Percentiles rank a stretch among this genome's conserved stretches.
These are phyloP conservation scores for Diutina sp. DNA, from an alignment of 1,139 yeast genomes.

Conservation along the genomic window DNA sequence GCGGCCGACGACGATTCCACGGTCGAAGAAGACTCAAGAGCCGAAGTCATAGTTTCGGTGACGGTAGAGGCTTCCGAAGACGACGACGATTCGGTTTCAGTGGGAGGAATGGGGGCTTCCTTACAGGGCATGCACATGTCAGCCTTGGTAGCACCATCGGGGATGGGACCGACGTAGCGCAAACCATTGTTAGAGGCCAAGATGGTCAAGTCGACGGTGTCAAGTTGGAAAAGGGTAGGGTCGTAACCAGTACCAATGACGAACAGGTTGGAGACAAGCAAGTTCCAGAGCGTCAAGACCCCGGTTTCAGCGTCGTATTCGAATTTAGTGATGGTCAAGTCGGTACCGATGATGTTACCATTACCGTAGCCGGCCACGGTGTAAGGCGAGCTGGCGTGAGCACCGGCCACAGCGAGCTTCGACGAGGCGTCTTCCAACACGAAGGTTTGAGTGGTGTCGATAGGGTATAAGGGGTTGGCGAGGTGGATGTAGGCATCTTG, in stretches of 20 bases:
- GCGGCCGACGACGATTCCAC: not conserved
- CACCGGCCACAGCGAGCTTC: not conserved
- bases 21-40: not conserved
- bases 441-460: not conserved
- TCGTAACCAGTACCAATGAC: conserved; percentile 13
- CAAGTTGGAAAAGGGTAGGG: conserved; percentile 4
- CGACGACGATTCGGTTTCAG: not conserved
- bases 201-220: conserved; percentile 8
- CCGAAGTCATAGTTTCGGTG: not conserved
- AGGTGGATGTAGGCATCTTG: conserved; percentile 3
- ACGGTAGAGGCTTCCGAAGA: not conserved
- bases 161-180: conserved; percentile 9
- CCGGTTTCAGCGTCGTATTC: conserved; percentile 11
- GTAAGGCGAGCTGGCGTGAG: conserved; percentile 6
- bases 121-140: not conserved
- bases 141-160: not conserved
- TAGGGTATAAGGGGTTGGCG: not conserved
- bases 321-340: conserved; percentile 7
- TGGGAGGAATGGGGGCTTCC: not conserved
- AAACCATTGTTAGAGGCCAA: conserved; percentile 10
- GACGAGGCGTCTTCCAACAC: not conserved
- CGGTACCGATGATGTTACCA: conserved; percentile 13
- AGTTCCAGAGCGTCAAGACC: conserved; percentile 9
- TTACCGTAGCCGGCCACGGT: conserved; percentile 20
- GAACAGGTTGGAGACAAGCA: conserved; percentile 5